Evolutionary conservation across 2,329 filamentous ascomycete genomes (phyloP).

Genomic region (Epichloe gansuensis): DNA sequence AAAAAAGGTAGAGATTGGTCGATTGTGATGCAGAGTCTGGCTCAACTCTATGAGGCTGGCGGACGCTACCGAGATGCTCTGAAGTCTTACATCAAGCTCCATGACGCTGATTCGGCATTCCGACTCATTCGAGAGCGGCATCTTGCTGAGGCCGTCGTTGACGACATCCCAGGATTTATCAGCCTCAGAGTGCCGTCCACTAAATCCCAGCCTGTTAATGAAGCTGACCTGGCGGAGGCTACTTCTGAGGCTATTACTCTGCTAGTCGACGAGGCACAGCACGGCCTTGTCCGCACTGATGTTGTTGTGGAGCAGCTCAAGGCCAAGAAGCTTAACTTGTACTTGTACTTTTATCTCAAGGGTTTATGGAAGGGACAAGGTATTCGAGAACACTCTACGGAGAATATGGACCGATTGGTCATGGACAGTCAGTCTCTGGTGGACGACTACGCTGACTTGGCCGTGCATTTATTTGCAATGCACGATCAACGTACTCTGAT

Average conservation of each 20-base stretch:
- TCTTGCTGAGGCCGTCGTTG: conserved; percentile 74
- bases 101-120: conserved; percentile 86
- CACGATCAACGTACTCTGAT: conserved; percentile 73
- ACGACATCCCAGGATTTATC: conserved; percentile 84
- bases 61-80: conserved; percentile 75
- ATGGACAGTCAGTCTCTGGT: conserved; percentile 56
- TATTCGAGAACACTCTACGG: conserved; percentile 38
- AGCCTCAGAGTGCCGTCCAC: conserved; percentile 69
- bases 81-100: conserved; percentile 75
- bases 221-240: conserved; percentile 61
- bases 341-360: conserved; percentile 85
- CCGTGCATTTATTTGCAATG: conserved; percentile 72
- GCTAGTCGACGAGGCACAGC: conserved; percentile 81
- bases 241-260: conserved; percentile 75
- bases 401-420: conserved; percentile 42
- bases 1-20: conserved; percentile 71
- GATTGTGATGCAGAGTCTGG: conserved; percentile 76
- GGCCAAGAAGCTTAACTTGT: conserved; percentile 52
- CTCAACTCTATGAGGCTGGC: conserved; percentile 70
- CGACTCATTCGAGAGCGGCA: conserved; percentile 74
- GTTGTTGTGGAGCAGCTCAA: conserved; percentile 70
- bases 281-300: conserved; percentile 68
- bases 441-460: conserved; percentile 76
- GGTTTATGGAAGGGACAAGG: conserved; percentile 71
- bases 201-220: conserved; percentile 50